Percentiles rank a stretch among this genome's conserved stretches.
Conservation (phyloP, 2,329 filamentous ascomycete genomes). For the Raffaelea ambrosiae region DNA sequence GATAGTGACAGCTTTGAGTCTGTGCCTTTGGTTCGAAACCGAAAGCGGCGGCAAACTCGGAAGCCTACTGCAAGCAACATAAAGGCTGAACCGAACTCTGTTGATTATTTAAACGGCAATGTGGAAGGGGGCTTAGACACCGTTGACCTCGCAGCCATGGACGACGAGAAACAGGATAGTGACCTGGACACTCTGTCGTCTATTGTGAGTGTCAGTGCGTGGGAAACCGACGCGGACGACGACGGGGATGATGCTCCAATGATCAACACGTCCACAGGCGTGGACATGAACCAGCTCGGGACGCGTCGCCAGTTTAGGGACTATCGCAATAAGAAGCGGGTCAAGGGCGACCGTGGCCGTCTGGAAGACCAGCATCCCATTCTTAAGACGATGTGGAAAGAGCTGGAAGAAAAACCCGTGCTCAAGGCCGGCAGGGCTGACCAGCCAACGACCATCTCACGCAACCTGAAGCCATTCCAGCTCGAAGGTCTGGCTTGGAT, state of each 20-base stretch:
- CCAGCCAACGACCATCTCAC: slow-evolving; percentile 70
- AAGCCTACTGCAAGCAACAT: too few species aligned
- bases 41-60: too few species aligned
- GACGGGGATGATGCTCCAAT: slow-evolving; percentile 5
- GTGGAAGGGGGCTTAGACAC: too few species aligned
- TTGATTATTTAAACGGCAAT: too few species aligned
- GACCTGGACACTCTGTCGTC: too few species aligned
- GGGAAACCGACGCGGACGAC: too few species aligned
- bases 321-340: slow-evolving; percentile 17
- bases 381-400: slow-evolving; percentile 76
- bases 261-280: background rate
- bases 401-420: slow-evolving; percentile 58
- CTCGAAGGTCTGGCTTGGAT: slow-evolving; percentile 93
- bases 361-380: slow-evolving; percentile 71
- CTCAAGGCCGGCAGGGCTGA: slow-evolving; percentile 54
- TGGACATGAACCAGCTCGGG: slow-evolving; percentile 4
- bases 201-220: too few species aligned
- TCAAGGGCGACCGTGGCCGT: slow-evolving; percentile 48
- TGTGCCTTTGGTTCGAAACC: too few species aligned
- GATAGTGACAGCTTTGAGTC: too few species aligned
- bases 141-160: too few species aligned
- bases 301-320: slow-evolving; percentile 25
- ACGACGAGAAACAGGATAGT: too few species aligned
- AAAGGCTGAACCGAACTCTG: too few species aligned
- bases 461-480: slow-evolving; percentile 86